phyloP scores from a whole-genome alignment of 2,329 filamentous ascomycete genomes.

The Xylariaceae sp. region DNA sequence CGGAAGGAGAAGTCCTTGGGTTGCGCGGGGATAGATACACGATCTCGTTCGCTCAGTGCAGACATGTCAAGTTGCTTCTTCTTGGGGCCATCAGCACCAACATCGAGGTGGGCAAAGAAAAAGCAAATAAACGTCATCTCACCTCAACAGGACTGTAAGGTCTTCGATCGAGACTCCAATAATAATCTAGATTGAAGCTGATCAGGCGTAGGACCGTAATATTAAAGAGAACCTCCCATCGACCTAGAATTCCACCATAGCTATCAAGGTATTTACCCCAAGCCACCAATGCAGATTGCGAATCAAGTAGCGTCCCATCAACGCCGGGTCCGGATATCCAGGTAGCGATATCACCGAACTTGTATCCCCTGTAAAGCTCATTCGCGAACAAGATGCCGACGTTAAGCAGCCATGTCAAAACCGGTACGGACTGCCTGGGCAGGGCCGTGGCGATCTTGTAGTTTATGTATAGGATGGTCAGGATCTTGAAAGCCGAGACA shows the following conservation, averaged over 20 bases:
- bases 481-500: conserved; percentile 79
- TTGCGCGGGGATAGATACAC: conserved; percentile 75
- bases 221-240: conserved; percentile 99
- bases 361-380: conserved; percentile 80
- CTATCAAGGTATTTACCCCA: conserved; percentile 76
- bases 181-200: conserved; percentile 96
- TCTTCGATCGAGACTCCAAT: conserved; percentile 78
- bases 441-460: conserved; percentile 75
- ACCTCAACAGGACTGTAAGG: conserved; percentile 78
- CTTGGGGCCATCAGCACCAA: conserved; percentile 71
- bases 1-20: conserved; percentile 73
- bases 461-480: conserved; percentile 79
- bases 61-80: conserved; percentile 95
- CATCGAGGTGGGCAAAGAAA: neutral
- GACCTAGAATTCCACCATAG: conserved; percentile 78
- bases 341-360: conserved; percentile 63
- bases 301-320: conserved; percentile 39
- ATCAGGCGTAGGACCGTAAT: conserved; percentile 89
- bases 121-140: too few relatives aligned
- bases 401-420: conserved; percentile 87
- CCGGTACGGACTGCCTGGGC: conserved; percentile 71
- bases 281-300: conserved; percentile 51
- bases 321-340: conserved; percentile 46
- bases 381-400: conserved; percentile 85
- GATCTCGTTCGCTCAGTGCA: conserved; percentile 84